These are phyloP conservation scores for Oidiodendron maius DNA, from an alignment of 495 filamentous ascomycete species.

Conservation along the genomic window DNA sequence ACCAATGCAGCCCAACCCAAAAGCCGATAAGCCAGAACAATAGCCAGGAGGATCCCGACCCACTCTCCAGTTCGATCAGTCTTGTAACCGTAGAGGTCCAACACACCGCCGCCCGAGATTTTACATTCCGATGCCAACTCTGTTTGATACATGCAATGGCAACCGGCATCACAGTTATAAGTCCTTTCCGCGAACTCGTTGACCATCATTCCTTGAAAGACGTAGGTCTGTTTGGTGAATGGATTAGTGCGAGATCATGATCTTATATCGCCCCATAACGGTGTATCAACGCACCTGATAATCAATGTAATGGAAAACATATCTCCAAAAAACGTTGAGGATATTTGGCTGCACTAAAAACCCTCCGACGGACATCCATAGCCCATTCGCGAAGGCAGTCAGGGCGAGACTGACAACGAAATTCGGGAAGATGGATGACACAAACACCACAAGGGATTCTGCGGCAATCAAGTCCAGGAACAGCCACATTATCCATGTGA, in stretches of 20 bases:
- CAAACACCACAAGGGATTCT: conserved; percentile 70
- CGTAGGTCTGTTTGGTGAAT: conserved; percentile 64
- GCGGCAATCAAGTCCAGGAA: conserved; percentile 78
- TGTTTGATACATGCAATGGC: conserved; percentile 65
- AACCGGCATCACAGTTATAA: conserved; percentile 52
- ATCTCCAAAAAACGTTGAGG: conserved; percentile 76
- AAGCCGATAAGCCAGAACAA: conserved; percentile 64
- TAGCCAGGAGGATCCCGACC: conserved; percentile 68
- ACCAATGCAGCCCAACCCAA: conserved; percentile 27
- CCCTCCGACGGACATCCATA: conserved; percentile 79
- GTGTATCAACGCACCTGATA: not conserved
- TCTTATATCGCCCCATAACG: no score
- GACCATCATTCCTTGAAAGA: conserved; percentile 86
- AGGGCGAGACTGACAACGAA: conserved; percentile 73
- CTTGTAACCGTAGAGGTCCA: conserved; percentile 60
- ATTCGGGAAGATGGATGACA: conserved; percentile 63
- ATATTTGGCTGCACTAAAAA: conserved; percentile 55
- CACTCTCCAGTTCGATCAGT: conserved; percentile 57
- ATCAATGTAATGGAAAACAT: conserved; percentile 70
- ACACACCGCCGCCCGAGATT: conserved; percentile 61
- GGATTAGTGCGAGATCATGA: no score
- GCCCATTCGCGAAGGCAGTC: conserved; percentile 72
- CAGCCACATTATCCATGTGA: conserved; percentile 77
- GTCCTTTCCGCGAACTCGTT: conserved; percentile 63
- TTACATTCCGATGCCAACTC: conserved; percentile 55